Conservation (phyloP, 148 eudicot species). For the Camellia lanceoleosa region DNA sequence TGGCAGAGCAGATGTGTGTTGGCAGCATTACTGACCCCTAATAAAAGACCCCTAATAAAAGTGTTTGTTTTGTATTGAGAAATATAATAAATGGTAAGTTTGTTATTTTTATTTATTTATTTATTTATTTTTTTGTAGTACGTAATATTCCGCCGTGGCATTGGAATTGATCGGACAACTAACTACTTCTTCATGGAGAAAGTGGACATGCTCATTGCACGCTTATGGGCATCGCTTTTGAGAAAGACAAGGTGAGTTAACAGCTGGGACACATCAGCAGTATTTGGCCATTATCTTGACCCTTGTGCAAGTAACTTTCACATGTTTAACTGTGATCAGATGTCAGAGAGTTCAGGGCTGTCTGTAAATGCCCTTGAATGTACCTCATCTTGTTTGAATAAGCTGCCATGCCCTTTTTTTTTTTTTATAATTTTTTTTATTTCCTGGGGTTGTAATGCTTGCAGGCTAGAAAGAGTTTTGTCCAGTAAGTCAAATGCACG, state of each 20-base stretch:
- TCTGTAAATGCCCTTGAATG: background rate
- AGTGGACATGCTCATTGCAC: slow-evolving; percentile 81
- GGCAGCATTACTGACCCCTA: background rate
- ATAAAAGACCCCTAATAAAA: background rate
- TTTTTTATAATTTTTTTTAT: background rate
- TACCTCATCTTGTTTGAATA: background rate
- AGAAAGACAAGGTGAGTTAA: slow-evolving; percentile 58
- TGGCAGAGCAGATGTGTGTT: background rate
- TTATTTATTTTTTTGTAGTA: slow-evolving; percentile 46
- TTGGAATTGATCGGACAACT: slow-evolving; percentile 86
- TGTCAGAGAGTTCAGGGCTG: background rate
- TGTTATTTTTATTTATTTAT: no score
- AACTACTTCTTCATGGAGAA: slow-evolving; percentile 94
- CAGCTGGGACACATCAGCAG: background rate
- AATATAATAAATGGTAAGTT: background rate
- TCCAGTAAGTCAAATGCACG: slow-evolving; percentile 43
- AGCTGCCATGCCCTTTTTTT: slow-evolving; percentile 3
- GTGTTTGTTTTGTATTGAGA: background rate
- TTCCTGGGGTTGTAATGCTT: slow-evolving; percentile 11
- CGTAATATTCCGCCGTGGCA: slow-evolving; percentile 91
- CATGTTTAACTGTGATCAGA: background rate
- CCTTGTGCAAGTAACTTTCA: background rate
- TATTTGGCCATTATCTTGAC: background rate
- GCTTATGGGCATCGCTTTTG: slow-evolving; percentile 75
- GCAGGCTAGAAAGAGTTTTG: slow-evolving; percentile 53